Evolutionary conservation across 148 eudicot genomes (phyloP).

Genomic region (Persicaria maculosa): DNA sequence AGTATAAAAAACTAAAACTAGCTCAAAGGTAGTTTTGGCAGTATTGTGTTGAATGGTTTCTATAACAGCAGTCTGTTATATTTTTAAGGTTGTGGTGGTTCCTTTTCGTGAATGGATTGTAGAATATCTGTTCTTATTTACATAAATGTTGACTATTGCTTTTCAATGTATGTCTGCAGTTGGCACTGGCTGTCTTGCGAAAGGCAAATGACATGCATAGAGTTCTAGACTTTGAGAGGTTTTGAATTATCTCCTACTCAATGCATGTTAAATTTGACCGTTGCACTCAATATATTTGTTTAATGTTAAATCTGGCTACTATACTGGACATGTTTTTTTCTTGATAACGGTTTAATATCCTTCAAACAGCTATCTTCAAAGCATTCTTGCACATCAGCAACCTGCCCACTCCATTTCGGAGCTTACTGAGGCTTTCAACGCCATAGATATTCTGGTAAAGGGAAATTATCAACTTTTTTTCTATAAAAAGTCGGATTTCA

Average conservation of each 20-base stretch:
- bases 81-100: neutral
- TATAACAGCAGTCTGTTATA: neutral
- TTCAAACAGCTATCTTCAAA: conserved; percentile 51
- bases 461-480: neutral
- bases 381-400: conserved; percentile 65
- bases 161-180: conserved; percentile 34
- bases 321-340: neutral
- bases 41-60: no score
- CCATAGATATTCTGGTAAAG: conserved; percentile 55
- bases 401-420: conserved; percentile 46
- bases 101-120: neutral
- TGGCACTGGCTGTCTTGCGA: conserved; percentile 83
- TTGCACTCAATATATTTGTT: neutral
- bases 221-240: conserved; percentile 83
- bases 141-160: neutral
- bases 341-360: conserved; percentile 9
- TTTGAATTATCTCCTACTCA: neutral
- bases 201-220: conserved; percentile 51
- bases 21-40: neutral
- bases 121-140: neutral
- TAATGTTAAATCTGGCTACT: conserved; percentile 4
- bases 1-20: no score
- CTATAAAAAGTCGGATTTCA: neutral
- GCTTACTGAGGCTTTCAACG: conserved; percentile 45
- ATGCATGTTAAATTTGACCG: neutral